A percentile compares a stretch with the other conserved stretches of the same genome.
These are phyloP conservation scores for Casaregolazyma lundiana DNA, from an alignment of 1,139 yeast species.

Conservation along the genomic window DNA sequence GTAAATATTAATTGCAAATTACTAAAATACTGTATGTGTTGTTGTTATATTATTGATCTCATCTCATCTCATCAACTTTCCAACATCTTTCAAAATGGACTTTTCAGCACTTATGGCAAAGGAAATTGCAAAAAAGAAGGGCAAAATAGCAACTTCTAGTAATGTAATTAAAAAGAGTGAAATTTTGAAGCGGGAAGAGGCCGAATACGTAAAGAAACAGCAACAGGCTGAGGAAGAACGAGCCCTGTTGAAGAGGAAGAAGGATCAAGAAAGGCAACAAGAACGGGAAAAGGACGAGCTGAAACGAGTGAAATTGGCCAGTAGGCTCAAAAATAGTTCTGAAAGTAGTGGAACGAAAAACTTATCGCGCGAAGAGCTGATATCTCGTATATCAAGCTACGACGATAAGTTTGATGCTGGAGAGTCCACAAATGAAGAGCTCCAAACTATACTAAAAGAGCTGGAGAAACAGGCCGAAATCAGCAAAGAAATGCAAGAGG, in stretches of 20 bases:
- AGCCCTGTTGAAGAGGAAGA: slow-evolving; percentile 15
- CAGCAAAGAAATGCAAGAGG: slow-evolving; percentile 26
- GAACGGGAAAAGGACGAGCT: slow-evolving; percentile 14
- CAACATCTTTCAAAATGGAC: slow-evolving; percentile 24
- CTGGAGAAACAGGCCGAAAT: slow-evolving; percentile 25
- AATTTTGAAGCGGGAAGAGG: slow-evolving; percentile 10
- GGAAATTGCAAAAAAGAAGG: slow-evolving; percentile 34
- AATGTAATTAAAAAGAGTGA: slow-evolving; percentile 22
- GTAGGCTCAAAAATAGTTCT: slow-evolving; percentile 16
- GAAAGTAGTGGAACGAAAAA: slow-evolving; percentile 33
- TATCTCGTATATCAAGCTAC: slow-evolving; percentile 39
- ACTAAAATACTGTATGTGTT: neutral
- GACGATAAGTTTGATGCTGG: slow-evolving; percentile 37
- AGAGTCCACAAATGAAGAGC: slow-evolving; percentile 42
- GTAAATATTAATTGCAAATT: no score
- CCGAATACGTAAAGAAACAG: slow-evolving; percentile 25
- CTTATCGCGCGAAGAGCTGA: slow-evolving; percentile 43
- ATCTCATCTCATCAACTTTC: neutral
- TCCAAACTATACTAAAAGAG: slow-evolving; percentile 23
- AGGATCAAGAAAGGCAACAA: slow-evolving; percentile 18
- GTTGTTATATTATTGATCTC: neutral
- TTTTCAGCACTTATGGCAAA: slow-evolving; percentile 30
- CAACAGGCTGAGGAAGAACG: slow-evolving; percentile 18
- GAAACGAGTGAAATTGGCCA: slow-evolving; percentile 7
- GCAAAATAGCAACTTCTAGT: slow-evolving; percentile 13